Evolutionary conservation across 805 yeast species (phyloP), one percentile per base, ranked within the genome.

Genomic region (Ogataea naganishii): DNA sequence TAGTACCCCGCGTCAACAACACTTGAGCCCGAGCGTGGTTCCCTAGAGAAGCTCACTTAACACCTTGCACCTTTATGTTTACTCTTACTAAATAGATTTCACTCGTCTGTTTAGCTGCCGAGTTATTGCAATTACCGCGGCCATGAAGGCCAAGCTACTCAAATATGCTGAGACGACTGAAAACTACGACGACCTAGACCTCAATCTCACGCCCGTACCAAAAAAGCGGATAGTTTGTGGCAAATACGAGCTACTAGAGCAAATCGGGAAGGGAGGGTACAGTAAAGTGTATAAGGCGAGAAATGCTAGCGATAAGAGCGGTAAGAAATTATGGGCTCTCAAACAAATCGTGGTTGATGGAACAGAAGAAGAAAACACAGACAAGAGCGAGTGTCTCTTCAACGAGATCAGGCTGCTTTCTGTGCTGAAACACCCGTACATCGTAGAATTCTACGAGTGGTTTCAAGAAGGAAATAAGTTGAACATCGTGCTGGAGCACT

Each of bases 291-390:
- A 29, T 14, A 17, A 71, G 35, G 95, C 89, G 0, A 58, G 75
- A 17, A 81, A 85, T 44, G 56, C 89, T 0, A 57, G 75, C 18
- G 81, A 85, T 43, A 55, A 67, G 35, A 62, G 60, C 31, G 80
- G 88, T 0, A 72, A 73, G 6, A 77, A 74, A 31, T 65, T 75
- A 3, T 81, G 83, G 4, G 95, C 95, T 1, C 72, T 86, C 15
- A 85, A 85, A 49, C 88, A 80, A 49, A 75, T 85, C 18, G 57
- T 66, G n/a, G 62, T 81, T 24, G 76, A 60, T 16, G 66, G n/a
- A n/a, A n/a, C n/a, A n/a, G n/a, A n/a, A 10, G 10, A 7, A 9
- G 18, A 27, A 14, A 6, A 60, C 30, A 64, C 56, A 40, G 67
- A 64, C 37, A 60, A 62, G 31, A 62, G 62, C 6, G 45, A 41